A percentile compares a stretch with the other conserved stretches of the same genome.
phyloP scores from a whole-genome alignment of 441 rosid species.

The Capsella rubella region DNA sequence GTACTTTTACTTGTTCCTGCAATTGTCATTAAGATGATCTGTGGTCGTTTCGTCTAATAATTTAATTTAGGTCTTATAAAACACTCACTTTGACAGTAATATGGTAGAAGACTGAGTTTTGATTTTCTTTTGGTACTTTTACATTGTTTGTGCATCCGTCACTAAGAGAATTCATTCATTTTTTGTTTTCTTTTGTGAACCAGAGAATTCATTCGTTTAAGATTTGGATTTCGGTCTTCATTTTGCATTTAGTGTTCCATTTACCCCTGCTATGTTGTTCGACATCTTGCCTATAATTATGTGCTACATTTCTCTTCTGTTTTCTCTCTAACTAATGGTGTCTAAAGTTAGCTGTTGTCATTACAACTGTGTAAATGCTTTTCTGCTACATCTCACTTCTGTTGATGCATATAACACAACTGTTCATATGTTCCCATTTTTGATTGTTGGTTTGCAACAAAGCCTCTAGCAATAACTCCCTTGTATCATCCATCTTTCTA shows the following conservation, averaged over 20 bases:
- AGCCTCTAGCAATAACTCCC: background rate
- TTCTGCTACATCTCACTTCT: background rate
- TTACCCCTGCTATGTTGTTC: conserved; percentile 4
- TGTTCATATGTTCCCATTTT: background rate
- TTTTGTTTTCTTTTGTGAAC: too few relatives aligned
- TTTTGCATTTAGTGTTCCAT: background rate
- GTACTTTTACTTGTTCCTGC: background rate
- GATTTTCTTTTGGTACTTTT: background rate
- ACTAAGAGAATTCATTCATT: background rate
- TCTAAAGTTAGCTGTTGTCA: background rate
- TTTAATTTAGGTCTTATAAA: background rate
- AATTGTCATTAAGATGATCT: background rate
- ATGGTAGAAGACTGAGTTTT: background rate
- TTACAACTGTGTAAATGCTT: background rate
- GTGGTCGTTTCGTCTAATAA: background rate
- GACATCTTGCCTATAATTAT: background rate
- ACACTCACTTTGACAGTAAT: background rate
- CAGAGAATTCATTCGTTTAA: background rate
- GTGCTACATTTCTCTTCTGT: background rate
- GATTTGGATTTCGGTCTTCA: background rate
- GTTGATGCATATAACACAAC: background rate
- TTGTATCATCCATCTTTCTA: background rate
- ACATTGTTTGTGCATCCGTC: background rate
- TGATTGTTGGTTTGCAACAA: background rate
- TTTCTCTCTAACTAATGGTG: background rate